Conservation (phyloP, 139 green algal species). For the Asterochloris sp. region DNA sequence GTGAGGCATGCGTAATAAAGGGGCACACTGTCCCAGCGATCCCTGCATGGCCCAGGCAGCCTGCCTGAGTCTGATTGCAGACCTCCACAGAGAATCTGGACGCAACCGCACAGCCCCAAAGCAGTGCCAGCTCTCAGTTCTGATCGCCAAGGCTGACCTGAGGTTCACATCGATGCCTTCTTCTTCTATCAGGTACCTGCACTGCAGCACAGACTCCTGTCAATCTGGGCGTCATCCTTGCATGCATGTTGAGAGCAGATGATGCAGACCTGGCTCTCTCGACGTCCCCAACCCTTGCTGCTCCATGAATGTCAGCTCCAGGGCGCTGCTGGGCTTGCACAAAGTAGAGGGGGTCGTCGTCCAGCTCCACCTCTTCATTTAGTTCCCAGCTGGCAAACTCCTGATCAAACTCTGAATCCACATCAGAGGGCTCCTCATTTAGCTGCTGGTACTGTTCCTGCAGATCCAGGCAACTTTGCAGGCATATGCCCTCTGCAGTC, state of each 20-base stretch:
- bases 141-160: background rate
- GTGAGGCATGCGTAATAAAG: conserved; percentile 30
- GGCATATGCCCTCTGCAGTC: too few relatives aligned
- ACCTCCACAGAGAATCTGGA: too few relatives aligned
- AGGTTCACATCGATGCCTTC: conserved; percentile 30
- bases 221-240: background rate
- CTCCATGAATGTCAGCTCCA: conserved; percentile 20
- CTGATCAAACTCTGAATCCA: too few relatives aligned
- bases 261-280: conserved; percentile 7
- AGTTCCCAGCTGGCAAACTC: too few relatives aligned
- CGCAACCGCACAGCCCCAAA: conserved; percentile 4
- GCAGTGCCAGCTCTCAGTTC: background rate
- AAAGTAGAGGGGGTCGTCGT: conserved; percentile 25
- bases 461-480: too few relatives aligned
- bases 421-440: too few relatives aligned
- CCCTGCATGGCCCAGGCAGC: background rate
- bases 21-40: conserved; percentile 21
- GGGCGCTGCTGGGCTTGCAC: conserved; percentile 13
- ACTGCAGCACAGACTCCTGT: background rate
- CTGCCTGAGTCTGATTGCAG: too few relatives aligned
- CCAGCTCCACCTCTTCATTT: conserved; percentile 11
- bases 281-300: conserved; percentile 21
- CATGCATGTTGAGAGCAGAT: background rate
- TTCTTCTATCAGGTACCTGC: conserved; percentile 23
- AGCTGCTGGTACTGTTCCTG: too few relatives aligned